These are phyloP conservation scores for Aspergillus baeticus DNA, from an alignment of 495 filamentous ascomycete species.

Conservation along the genomic window DNA sequence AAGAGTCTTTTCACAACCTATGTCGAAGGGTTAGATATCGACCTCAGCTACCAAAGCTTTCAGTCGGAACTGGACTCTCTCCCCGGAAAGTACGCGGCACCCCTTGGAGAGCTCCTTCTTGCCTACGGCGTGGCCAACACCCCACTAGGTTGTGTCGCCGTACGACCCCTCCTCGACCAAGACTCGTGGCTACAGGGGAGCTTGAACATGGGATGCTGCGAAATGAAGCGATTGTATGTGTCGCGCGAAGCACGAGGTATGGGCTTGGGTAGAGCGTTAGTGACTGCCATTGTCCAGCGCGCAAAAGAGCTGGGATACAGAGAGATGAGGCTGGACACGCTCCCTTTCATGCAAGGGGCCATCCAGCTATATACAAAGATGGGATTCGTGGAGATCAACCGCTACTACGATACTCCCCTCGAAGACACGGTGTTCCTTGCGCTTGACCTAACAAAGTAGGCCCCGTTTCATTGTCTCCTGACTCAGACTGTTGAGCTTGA, in stretches of 20 bases:
- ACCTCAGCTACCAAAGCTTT: slow-evolving; percentile 60
- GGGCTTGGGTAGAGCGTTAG: slow-evolving; percentile 47
- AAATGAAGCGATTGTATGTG: slow-evolving; percentile 62
- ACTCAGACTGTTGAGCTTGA: slow-evolving; percentile 43
- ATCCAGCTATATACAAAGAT: slow-evolving; percentile 46
- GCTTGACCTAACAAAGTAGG: slow-evolving; percentile 23
- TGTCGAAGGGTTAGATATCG: slow-evolving; percentile 49
- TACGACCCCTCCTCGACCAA: slow-evolving; percentile 11
- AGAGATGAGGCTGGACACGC: slow-evolving; percentile 58
- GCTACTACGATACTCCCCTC: slow-evolving; percentile 59
- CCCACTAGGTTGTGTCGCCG: slow-evolving; percentile 52
- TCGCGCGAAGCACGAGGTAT: slow-evolving; percentile 42
- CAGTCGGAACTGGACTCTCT: slow-evolving; percentile 48
- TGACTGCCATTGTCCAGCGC: slow-evolving; percentile 39
- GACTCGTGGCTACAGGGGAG: slow-evolving; percentile 43
- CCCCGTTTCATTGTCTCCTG: slow-evolving; percentile 1
- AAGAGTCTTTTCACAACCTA: slow-evolving; percentile 51
- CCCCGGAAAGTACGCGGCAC: slow-evolving; percentile 51
- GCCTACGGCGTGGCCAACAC: slow-evolving; percentile 36
- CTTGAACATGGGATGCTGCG: slow-evolving; percentile 38
- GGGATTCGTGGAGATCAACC: slow-evolving; percentile 53
- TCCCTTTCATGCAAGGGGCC: slow-evolving; percentile 54
- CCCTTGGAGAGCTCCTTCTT: slow-evolving; percentile 43
- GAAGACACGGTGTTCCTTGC: slow-evolving; percentile 44
- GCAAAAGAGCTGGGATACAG: slow-evolving; percentile 49